Base-by-base conservation (phyloP, 805 yeast species). In the Myxozyma udenii region DNA sequence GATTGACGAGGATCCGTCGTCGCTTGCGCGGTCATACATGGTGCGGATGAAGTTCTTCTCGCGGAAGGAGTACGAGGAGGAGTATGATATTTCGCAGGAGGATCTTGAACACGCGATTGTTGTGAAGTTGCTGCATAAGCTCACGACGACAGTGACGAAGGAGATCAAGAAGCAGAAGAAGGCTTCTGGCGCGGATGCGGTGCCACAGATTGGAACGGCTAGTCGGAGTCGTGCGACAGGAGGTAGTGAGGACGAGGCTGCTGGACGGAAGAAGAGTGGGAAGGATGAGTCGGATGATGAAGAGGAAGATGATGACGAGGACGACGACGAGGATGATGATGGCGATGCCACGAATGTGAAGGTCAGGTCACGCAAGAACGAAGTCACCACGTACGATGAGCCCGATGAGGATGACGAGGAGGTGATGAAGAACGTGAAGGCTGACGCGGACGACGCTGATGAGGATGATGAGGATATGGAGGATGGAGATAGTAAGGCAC, bases 341-440 rank as follows among this genome's bases (percentile, higher is more conserved):
- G 84, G 77, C 48, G 82, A 78, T 49, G 82, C 76, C 45, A 77
- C 76, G 41, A 84, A 81, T 57, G 87, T 79, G 55, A 80, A 77
- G 63, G 71, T 77, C 53, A 78, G 74, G 58, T 71, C 77, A 47
- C 84, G 83, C 61, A 75, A 82, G 35, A 87, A 88, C 62, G 95
- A 90, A 71, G 83, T 95, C 16, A 91, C 86, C 36, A 88, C 96
- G 1, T 88, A 88, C 62, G 98, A 90, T 58, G 95, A 81, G 14
- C 96, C 96, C 30, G 98, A 90, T 71, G 97, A 90, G 57, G 98
- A 88, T 26, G 97, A 90, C 66, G 74, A 87, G 55, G 97, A 88
- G 67, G 86, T 87, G 46, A 86, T 87, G 90, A 83, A 83, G 70
- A 78, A 78, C 64, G 95, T 86, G 45, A 91, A 85, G 68, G 79